These are phyloP conservation scores for Gynostemma pentaphyllum DNA, from an alignment of 306 rosid species.

Conservation along the genomic window DNA sequence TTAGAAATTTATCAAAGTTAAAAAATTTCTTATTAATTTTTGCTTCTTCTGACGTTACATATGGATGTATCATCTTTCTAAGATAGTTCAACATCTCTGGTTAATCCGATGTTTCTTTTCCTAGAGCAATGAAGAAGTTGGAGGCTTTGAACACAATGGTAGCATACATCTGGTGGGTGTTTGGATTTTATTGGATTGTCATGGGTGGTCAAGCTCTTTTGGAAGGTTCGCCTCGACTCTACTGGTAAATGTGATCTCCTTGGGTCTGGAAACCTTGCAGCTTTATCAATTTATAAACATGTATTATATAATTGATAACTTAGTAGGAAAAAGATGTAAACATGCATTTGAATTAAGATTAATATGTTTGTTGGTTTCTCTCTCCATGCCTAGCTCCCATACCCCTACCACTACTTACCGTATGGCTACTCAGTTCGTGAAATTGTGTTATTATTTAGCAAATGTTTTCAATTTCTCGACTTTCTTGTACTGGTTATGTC, in stretches of 20 bases:
- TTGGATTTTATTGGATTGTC: conserved; percentile 81
- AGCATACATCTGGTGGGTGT: conserved; percentile 74
- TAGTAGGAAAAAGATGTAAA: neutral
- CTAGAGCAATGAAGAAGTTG: conserved; percentile 45
- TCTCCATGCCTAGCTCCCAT: neutral
- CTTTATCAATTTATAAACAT: neutral
- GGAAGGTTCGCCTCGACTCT: conserved; percentile 72
- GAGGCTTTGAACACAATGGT: conserved; percentile 46
- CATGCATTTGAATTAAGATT: neutral
- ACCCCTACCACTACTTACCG: neutral
- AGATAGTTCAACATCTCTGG: neutral
- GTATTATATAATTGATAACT: neutral
- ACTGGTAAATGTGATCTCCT: conserved; percentile 34
- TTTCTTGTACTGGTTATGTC: neutral
- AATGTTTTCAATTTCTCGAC: neutral
- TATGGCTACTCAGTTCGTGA: neutral
- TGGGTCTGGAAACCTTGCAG: neutral
- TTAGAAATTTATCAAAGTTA: neutral
- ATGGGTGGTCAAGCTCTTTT: conserved; percentile 64
- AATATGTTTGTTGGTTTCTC: neutral
- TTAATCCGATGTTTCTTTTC: conserved; percentile 3
- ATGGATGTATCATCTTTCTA: neutral
- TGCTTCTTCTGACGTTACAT: neutral
- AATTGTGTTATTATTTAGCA: neutral
- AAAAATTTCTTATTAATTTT: neutral